phyloP scores from a whole-genome alignment of 2,329 filamentous ascomycete species.

The Trichocomaceae sp. region DNA sequence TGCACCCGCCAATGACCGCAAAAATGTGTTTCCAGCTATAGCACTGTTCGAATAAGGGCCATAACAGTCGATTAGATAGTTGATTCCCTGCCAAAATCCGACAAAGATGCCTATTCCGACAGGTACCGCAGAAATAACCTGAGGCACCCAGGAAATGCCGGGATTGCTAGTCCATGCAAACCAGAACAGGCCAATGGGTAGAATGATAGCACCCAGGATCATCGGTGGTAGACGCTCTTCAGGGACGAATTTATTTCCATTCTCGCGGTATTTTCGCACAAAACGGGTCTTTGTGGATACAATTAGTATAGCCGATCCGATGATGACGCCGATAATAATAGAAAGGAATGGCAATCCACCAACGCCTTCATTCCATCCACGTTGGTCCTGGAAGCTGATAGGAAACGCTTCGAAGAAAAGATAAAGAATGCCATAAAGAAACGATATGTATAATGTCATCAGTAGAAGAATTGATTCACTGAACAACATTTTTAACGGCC shows the following conservation, averaged over 20 bases:
- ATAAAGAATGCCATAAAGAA: no score
- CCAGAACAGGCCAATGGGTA: conserved; percentile 43
- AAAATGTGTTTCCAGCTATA: conserved; percentile 15
- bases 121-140: not conserved
- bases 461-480: no score
- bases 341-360: conserved; percentile 39
- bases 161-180: not conserved
- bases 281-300: conserved; percentile 12
- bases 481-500: no score
- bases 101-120: not conserved
- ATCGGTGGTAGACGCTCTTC: conserved; percentile 39
- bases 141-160: not conserved
- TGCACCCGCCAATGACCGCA: not conserved
- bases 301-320: no score
- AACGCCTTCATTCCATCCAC: conserved; percentile 33
- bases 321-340: no score
- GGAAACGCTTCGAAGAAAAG: no score
- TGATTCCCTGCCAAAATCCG: not conserved
- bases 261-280: no score
- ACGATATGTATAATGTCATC: no score
- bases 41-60: conserved; percentile 16
- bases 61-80: conserved; percentile 7
- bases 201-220: conserved; percentile 37
- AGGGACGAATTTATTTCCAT: no score
- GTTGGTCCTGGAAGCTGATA: conserved; percentile 27